A percentile compares a stretch with the other conserved stretches of the same genome.
phyloP scores from a whole-genome alignment of 179 eudicot species.

The Silene noctiflora region DNA sequence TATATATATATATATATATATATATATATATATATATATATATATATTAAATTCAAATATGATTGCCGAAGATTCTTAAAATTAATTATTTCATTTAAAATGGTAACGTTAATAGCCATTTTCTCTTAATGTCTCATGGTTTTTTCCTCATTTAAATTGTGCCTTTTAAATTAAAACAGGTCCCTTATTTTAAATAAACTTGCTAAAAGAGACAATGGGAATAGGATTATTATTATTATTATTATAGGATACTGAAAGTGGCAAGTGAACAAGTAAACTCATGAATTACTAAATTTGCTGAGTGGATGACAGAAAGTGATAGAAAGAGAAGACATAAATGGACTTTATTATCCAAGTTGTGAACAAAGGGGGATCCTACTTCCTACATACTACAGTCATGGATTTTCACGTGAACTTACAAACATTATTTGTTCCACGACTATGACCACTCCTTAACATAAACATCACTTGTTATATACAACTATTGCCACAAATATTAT shows the following conservation, averaged over 20 bases:
- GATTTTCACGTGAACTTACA: slow-evolving; percentile 11
- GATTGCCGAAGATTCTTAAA: too few species aligned
- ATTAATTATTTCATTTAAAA: too few species aligned
- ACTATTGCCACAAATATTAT: neutral
- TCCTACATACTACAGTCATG: neutral
- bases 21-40: too few species aligned
- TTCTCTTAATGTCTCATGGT: too few species aligned
- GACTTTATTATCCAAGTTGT: neutral
- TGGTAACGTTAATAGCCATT: too few species aligned
- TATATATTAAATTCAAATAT: too few species aligned
- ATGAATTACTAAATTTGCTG: neutral
- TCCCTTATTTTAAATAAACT: too few species aligned
- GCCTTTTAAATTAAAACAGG: too few species aligned
- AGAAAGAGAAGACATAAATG: neutral
- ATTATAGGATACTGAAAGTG: neutral
- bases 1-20: too few species aligned
- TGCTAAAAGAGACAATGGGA: too few species aligned
- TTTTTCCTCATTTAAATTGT: too few species aligned
- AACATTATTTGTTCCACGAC: neutral
- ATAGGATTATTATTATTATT: too few species aligned
- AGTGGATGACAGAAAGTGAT: neutral
- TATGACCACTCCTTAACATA: neutral
- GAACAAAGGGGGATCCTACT: neutral
- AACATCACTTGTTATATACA: neutral
- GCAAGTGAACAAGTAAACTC: neutral